Base-by-base conservation (phyloP, 2,329 filamentous ascomycete species). In the Aspergillus sp. region DNA sequence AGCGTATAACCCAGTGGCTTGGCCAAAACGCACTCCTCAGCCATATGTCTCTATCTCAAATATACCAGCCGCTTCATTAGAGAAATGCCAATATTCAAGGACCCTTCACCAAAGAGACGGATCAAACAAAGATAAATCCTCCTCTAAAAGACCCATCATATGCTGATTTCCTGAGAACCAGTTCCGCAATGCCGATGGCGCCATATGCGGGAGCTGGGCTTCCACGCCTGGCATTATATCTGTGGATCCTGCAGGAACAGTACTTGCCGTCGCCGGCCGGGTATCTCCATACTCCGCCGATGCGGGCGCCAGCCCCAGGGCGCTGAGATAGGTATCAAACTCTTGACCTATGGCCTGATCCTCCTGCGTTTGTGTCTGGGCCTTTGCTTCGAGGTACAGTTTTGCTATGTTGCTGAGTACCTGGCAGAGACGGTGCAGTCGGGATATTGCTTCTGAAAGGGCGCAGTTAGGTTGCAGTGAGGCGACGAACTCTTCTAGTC, bases 81-180 rank as follows among this genome's bases (percentile, higher is more conserved):
- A 22, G 7, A 4, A 7, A 22, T 22, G 3, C 22, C 22, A 22
- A 22, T n/a, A 7, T 22, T 22, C 22, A 22, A 22, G 22, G 7
- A 7, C 22, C 22, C 5, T 22, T 30, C 26, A 42, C 45, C 52
- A 55, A 26, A 43, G 43, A 2, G 56, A 54, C 19, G 60, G 58
- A 49, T 65, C 62, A 30, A 68, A 65, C 22, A 67, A 61, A n/a
- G 65, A 65, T 20, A 71, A 44, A 59, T 87, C 84, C 52, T 86
- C 82, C 62, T 88, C 85, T 63, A 87, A 66, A 51, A 87, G 62
- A 0, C 82, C 82, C 73, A 87, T 79, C 73, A 88, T 81, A 60
- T 86, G 84, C 50, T 80, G 77, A 53, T 82, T 87, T 1, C 84
- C 82, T 3, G 81, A 83, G 59, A 86, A 87, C 84, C 84, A 87